A percentile compares a stretch with the other conserved stretches of the same genome.
These are phyloP conservation scores for Litsea cubeba DNA, from an alignment of 164 flowering plant species.

Conservation along the genomic window DNA sequence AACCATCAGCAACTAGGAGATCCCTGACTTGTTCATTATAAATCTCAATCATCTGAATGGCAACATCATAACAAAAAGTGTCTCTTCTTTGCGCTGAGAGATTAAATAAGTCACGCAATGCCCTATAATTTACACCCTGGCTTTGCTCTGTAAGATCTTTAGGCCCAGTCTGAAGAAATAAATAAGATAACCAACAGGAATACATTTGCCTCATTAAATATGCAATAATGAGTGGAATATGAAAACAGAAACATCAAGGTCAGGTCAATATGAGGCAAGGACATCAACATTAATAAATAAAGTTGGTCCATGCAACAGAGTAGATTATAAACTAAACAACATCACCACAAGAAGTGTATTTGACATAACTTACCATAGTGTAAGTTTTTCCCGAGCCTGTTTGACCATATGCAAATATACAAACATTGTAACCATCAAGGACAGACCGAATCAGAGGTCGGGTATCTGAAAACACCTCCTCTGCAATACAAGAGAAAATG, in stretches of 20 bases:
- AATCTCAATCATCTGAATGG: slow-evolving; percentile 97
- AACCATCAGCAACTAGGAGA: slow-evolving; percentile 73
- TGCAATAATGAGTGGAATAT: neutral
- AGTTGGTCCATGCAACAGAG: neutral
- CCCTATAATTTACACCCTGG: slow-evolving; percentile 91
- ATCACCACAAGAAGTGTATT: neutral
- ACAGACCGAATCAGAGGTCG: slow-evolving; percentile 89
- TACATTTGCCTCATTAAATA: neutral
- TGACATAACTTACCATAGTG: slow-evolving; percentile 62
- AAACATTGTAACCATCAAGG: slow-evolving; percentile 96
- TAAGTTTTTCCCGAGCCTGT: slow-evolving; percentile 97
- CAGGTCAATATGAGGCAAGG: neutral
- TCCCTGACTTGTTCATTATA: slow-evolving; percentile 99
- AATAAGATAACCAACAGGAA: slow-evolving; percentile 10
- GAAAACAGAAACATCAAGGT: neutral
- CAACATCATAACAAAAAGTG: slow-evolving; percentile 67
- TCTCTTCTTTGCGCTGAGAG: slow-evolving; percentile 79
- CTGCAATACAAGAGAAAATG: slow-evolving; percentile 27
- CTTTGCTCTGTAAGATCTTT: slow-evolving; percentile 68
- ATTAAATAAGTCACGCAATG: slow-evolving; percentile 74
- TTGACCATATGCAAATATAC: slow-evolving; percentile 99
- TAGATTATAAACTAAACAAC: neutral
- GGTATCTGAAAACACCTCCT: slow-evolving; percentile 87
- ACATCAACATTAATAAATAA: neutral
- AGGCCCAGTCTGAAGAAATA: slow-evolving; percentile 68